Conservation (phyloP, 805 yeast species). For the Candida qinlingensis region DNA sequence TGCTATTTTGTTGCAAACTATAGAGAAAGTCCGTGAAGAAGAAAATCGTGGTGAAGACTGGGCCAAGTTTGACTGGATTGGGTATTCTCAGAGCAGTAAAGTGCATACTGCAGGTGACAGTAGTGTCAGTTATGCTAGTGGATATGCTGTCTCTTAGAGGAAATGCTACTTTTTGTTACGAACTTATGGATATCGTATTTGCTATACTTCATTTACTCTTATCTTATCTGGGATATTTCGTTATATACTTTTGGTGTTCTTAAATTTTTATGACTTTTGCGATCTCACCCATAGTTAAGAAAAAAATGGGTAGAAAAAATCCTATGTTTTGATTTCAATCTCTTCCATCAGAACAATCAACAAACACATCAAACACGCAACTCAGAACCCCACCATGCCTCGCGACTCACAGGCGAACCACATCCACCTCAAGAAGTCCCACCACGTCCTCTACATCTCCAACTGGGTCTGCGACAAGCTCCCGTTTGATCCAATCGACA, state of each 20-base stretch:
- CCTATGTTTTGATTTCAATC: too few relatives aligned
- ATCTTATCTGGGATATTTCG: too few relatives aligned
- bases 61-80: slow-evolving; percentile 58
- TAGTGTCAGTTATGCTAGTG: slow-evolving; percentile 91
- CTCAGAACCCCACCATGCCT: not conserved
- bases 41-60: slow-evolving; percentile 14
- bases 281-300: too few relatives aligned
- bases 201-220: too few relatives aligned
- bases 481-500: slow-evolving; percentile 25
- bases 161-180: too few relatives aligned
- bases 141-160: slow-evolving; percentile 33
- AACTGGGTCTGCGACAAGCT: slow-evolving; percentile 27
- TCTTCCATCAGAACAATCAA: too few relatives aligned
- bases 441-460: slow-evolving; percentile 29
- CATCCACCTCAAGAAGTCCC: slow-evolving; percentile 22
- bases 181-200: too few relatives aligned
- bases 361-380: too few relatives aligned
- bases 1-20: slow-evolving; percentile 49
- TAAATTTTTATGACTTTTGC: too few relatives aligned
- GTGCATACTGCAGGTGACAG: slow-evolving; percentile 49
- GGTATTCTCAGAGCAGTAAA: slow-evolving; percentile 70
- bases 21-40: slow-evolving; percentile 33
- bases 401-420: slow-evolving; percentile 8
- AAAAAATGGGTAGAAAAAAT: too few relatives aligned
- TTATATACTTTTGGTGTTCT: too few relatives aligned